A percentile compares a stretch with the other conserved stretches of the same genome.
phyloP scores from a whole-genome alignment of 108 stramenopile species.

The Skeletonema potamos region DNA sequence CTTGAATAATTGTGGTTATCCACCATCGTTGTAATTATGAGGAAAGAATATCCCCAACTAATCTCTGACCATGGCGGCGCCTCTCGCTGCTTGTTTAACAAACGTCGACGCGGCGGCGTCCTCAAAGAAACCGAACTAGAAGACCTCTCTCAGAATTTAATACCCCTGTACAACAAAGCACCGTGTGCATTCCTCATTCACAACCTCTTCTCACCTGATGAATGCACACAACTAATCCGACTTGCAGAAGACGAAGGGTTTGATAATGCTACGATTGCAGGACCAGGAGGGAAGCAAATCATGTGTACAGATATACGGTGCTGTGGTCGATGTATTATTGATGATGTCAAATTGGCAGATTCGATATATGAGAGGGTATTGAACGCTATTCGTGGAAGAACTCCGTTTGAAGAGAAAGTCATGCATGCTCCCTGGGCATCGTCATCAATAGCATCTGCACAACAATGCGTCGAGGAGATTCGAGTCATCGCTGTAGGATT shows the following conservation, averaged over 20 bases:
- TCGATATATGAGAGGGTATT: conserved; percentile 15
- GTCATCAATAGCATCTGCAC: not conserved
- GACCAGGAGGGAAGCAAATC: conserved; percentile 13
- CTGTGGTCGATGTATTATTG: conserved; percentile 29
- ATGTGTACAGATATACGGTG: conserved; percentile 13
- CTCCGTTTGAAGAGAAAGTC: conserved; percentile 3
- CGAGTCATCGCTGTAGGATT: conserved; percentile 27
- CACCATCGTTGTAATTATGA: no score
- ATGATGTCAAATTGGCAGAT: conserved; percentile 19
- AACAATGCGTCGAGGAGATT: not conserved
- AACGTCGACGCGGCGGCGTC: not conserved
- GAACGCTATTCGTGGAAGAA: conserved; percentile 4
- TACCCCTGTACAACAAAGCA: conserved; percentile 11
- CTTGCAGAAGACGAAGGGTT: conserved; percentile 14
- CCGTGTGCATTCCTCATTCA: conserved; percentile 22
- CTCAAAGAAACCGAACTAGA: conserved; percentile 17
- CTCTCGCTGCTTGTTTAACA: not conserved
- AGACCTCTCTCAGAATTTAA: conserved; percentile 24
- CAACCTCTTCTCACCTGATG: conserved; percentile 18
- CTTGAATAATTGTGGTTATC: no score
- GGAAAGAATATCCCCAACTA: no score
- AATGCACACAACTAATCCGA: conserved; percentile 18
- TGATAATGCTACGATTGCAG: conserved; percentile 15
- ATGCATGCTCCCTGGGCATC: conserved; percentile 18
- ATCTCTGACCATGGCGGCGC: no score